Base-by-base conservation (phyloP, 306 rosid genomes). In the Carpinus viminea region DNA sequence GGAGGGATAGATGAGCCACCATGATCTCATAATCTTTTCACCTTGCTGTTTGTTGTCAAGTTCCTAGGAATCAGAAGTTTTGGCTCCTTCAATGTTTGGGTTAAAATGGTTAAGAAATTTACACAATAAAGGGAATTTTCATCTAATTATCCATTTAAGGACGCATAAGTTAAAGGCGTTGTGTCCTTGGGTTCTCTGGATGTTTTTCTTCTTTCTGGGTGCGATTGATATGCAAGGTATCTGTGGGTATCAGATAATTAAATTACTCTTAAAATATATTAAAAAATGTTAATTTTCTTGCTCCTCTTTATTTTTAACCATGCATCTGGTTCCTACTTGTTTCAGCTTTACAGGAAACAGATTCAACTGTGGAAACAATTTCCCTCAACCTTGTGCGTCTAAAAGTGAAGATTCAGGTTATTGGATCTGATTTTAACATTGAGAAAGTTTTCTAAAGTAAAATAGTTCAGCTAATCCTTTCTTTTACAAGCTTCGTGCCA, bases 261-360 rank as follows among this genome's bases (percentile, higher is more conserved):
- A 66, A 36, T 38, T 66, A 15, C 38, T 66, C 26, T 36, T 38
- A 66, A 16, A 38, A 11, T 66, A 38, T 68, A 43, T 4, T 57
- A 66, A 16, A 24, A 13, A 15, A 38, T 59, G 55, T 71, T 52
- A 26, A 62, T 62, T 18, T n/a, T 20, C 17, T 1, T 31, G 50
- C 41, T 46, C 9, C 51, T 53, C 71, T 65, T 48, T 36, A 13
- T 38, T 41, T 5, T 47, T 61, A 74, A 66, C 57, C 59, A 70
- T 28, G 41, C 53, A 24, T 38, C 56, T 73, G 76, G 73, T 76
- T 73, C 74, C 76, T 86, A 59, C 38, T 76, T 74, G 31, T 82
- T 88, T 85, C 91, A 96, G 99, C 86, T 96, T 93, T 81, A 86
- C 94, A 18, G 99, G 97, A 85, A 96, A 93, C 86, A 81, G 75